Base-by-base conservation (phyloP, 257 asterid species). In the Salvia rosmarinus region DNA sequence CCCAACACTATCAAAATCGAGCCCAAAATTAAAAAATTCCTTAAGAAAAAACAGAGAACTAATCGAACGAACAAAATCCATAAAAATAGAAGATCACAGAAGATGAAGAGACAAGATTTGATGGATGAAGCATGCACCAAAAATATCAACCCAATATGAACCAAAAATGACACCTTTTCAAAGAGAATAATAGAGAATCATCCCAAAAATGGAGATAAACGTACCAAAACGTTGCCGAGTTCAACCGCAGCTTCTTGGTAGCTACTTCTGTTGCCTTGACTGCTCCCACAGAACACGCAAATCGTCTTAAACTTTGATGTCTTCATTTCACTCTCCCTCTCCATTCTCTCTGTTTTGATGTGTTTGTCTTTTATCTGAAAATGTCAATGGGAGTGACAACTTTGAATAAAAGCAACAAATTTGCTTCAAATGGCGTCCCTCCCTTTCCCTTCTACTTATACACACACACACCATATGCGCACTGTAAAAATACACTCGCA, bases 221-320 rank as follows among this genome's bases (percentile, higher is more conserved):
- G 25, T 84, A 88, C 98, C 88, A 92, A 72, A 72, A 90, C 96
- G 50, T 80, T 74, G 68, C 92, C 98, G 5, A 92, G 92, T 69
- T 88, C 86, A 79, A 84, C 80, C 11, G 98, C 97, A 46, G 98
- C 90, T 72, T 92, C 97, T 75, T 88, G 97, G 44, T 92, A 92
- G 82, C 86, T 88, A 60, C 80, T 37, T 64, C 88, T 92, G 79
- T 87, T 92, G 56, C 98, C 98, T 71, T 86, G 98, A 81, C 98
- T 92, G 56, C 96, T 89, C 49, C 98, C 98, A 81, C 98, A 92
- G 68, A 92, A 92, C 74, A 92, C 98, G 82, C 98, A 92, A 72
- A 92, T 78, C 86, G 84, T 88, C 87, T 85, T 84, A 86, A 92
- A 92, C 74, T 71, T 90, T 23, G 98, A 92, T 19, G 76, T 71